These are phyloP conservation scores for Oenanthe sinensis DNA, from an alignment of 129 eudicot species.

Conservation along the genomic window DNA sequence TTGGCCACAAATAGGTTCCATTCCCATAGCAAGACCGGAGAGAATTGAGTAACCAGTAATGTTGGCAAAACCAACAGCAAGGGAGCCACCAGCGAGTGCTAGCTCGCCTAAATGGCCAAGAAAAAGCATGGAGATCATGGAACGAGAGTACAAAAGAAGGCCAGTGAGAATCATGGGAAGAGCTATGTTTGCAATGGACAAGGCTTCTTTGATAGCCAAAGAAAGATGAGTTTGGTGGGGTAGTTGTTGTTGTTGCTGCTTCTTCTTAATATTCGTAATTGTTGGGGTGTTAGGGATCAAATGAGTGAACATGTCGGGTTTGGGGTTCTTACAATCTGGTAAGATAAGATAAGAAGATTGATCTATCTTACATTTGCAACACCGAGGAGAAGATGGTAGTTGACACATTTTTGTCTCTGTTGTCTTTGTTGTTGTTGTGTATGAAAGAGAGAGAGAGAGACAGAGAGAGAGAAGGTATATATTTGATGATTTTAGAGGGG, in stretches of 20 bases:
- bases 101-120: constrained; percentile 71
- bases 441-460: constrained; percentile 5
- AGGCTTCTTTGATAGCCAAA: constrained; percentile 33
- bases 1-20: constrained; percentile 89
- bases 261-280: neutral
- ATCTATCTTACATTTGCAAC: constrained; percentile 26
- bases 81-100: constrained; percentile 66
- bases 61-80: constrained; percentile 81
- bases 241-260: neutral
- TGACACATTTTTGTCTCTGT: constrained; percentile 40
- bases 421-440: constrained; percentile 1
- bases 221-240: constrained; percentile 21
- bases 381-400: constrained; percentile 29
- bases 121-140: constrained; percentile 82
- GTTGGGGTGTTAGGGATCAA: constrained; percentile 41
- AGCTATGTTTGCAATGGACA: constrained; percentile 43
- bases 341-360: constrained; percentile 17
- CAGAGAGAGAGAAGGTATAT: constrained; percentile 16
- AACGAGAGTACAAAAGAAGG: constrained; percentile 61
- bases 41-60: constrained; percentile 84
- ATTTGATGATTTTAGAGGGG: constrained; percentile 27
- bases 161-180: constrained; percentile 84
- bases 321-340: constrained; percentile 12
- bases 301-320: constrained; percentile 27
- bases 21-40: constrained; percentile 81